Conservation (phyloP, 169 alveolate species). For the Babesia divergens region DNA sequence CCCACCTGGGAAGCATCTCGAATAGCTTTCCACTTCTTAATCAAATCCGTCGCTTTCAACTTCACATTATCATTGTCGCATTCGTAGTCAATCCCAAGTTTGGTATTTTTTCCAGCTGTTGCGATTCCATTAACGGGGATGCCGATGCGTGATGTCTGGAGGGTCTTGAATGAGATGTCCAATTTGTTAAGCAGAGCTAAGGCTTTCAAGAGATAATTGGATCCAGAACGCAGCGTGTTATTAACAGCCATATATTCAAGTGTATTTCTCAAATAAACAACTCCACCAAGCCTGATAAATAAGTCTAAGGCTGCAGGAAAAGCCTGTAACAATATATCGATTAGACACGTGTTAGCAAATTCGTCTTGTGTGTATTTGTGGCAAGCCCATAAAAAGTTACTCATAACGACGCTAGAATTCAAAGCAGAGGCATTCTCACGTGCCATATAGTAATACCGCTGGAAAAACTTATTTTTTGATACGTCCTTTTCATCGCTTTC, state of each 20-base stretch:
- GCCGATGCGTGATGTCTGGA: constrained; percentile 63
- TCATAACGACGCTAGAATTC: constrained; percentile 47
- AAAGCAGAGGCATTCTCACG: constrained; percentile 58
- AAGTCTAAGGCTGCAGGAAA: constrained; percentile 57
- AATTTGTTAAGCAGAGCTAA: constrained; percentile 56
- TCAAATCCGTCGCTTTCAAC: constrained; percentile 63
- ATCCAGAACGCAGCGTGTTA: constrained; percentile 25
- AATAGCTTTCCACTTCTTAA: constrained; percentile 68
- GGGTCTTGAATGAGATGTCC: constrained; percentile 46
- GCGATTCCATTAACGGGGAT: constrained; percentile 62
- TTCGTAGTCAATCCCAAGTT: constrained; percentile 58
- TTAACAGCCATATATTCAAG: constrained; percentile 52
- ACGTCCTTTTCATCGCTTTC: neutral
- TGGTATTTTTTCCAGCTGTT: constrained; percentile 29
- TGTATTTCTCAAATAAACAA: constrained; percentile 9
- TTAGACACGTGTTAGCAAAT: constrained; percentile 49
- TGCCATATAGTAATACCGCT: constrained; percentile 52
- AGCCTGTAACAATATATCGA: constrained; percentile 58
- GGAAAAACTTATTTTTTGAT: constrained; percentile 55
- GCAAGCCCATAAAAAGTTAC: constrained; percentile 54
- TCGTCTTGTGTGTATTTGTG: constrained; percentile 41
- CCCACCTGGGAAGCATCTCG: constrained; percentile 52
- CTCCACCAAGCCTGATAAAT: constrained; percentile 53
- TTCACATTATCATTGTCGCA: constrained; percentile 56
- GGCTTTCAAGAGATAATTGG: constrained; percentile 52